Evolutionary conservation across 2,329 filamentous ascomycete species (phyloP), one percentile per base, ranked within the genome.

Genomic region (Tolypocladium endophyticum): DNA sequence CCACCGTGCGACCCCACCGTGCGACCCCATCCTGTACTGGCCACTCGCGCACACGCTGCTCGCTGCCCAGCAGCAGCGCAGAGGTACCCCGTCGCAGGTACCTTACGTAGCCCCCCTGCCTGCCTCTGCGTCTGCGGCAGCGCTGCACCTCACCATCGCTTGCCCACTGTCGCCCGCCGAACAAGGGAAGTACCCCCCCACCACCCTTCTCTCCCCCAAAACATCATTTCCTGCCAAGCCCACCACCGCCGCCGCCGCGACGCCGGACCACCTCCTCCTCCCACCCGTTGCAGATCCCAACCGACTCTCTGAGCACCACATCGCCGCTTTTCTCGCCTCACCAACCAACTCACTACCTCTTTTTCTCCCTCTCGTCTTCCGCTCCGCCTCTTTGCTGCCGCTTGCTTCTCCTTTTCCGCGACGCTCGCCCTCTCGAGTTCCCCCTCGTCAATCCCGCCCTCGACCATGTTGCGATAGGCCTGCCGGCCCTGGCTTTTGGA

Each of bases 401-500:
- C 43, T 28, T 23, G 39, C 41, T 43, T 23, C 55, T 57, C 55
- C 47, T 18, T 12, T 38, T n/a, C 35, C 23, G n/a, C 57, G 3
- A 11, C 23, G 33, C 33, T 16, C 33, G 43, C 57, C 53, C 45
- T 12, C 43, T 25, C 56, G 45, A 53, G 28, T 33, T n/a, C 35
- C 35, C 30, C 3, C 35, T 36, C 18, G 18, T 30, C 30, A 33
- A 33, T 12, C 50, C 5, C 18, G 50, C 50, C 28, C 28, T 33
- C 56, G 43, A 61, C n/a, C 57, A 64, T 64, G 63, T 60, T 50
- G 50, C 60, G 56, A 60, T 64, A 64, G 58, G 52, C 47, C 33
- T 58, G 58, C 59, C 60, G 60, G 53, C 56, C 55, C 55, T 53
- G 55, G 59, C 61, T 47, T 56, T 58, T 59, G 36, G 20, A 58